These are phyloP conservation scores for Nicotiana otophora DNA, from an alignment of 257 asterid species.

Conservation along the genomic window DNA sequence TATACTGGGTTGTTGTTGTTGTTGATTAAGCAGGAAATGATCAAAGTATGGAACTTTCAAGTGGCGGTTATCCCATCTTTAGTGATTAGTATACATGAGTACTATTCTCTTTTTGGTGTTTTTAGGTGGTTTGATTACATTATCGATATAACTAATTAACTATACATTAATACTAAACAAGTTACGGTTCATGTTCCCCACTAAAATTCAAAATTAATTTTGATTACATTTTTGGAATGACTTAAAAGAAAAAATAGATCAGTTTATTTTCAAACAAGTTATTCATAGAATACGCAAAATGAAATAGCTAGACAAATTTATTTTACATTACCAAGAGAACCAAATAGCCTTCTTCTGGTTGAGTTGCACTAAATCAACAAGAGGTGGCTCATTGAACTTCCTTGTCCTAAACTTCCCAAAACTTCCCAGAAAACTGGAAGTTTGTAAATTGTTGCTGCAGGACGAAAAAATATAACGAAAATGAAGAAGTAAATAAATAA, in stretches of 20 bases:
- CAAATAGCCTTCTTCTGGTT: conserved; percentile 5
- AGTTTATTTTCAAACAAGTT: neutral
- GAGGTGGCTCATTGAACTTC: neutral
- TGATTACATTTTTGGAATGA: neutral
- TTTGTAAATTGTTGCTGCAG: conserved; percentile 22
- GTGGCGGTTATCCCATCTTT: neutral
- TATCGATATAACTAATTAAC: no score
- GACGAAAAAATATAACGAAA: neutral
- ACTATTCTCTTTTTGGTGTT: neutral
- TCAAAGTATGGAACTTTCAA: neutral
- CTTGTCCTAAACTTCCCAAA: conserved; percentile 6
- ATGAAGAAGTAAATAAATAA: neutral
- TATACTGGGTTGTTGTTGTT: no score
- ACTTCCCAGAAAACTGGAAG: neutral
- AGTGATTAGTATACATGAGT: neutral
- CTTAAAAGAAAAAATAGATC: neutral
- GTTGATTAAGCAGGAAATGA: neutral
- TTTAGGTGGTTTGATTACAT: neutral
- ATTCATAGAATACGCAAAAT: neutral
- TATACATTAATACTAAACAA: no score
- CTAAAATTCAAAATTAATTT: no score
- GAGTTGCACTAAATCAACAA: conserved; percentile 3
- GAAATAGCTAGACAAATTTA: conserved; percentile 1
- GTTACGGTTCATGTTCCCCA: no score
- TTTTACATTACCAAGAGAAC: conserved; percentile 5